Evolutionary conservation across 305 asterid genomes (phyloP), one percentile per base, ranked within the genome.

Genomic region (Fraxinus sp.): DNA sequence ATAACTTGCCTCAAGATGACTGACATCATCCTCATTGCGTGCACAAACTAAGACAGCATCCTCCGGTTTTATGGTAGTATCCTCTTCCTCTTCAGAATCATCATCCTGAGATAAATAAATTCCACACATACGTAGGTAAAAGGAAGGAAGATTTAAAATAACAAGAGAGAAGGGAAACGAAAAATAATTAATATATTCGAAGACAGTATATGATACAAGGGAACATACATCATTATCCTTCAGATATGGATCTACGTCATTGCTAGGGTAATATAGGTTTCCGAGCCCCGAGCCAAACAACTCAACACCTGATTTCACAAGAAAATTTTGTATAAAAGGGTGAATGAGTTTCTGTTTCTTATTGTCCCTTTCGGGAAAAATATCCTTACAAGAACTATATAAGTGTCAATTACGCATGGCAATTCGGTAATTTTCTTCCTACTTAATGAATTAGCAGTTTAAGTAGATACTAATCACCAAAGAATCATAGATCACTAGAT

Each of bases 71-170:
- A 94, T 94, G 30, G 80, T 88, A 80, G 86, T 88, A 90, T 95
- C 98, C 80, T 94, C 97, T 79, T 89, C 90, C 82, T 93, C 98
- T 64, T 94, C 99, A 28, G 97, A 94, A 88, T 92, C 97, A 44
- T 89, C 90, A 66, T 88, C 97, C 99, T 96, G 83, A 71, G 89
- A 84, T 41, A 68, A 84, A 74, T 76, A 84, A 79, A 59, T 59
- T 18, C 28, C 32, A 78, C 20, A 52, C 76, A 74, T 78, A 36
- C 20, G 66, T 11, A 5, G 76, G 49, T 66, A 66, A 78, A 20
- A 16, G n/a, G 8, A 62, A 59, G 5, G 13, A 59, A 59, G 26
- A 59, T n/a, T 5, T 22, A 36, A 39, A 14, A 41, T 49, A 49
- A 32, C 8, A 46, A 18, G 33, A 66, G 26, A 16, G 24, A 72